Evolutionary conservation across 169 alveolate species (phyloP).

Genomic region (Pseudocohnilembus persalinus): DNA sequence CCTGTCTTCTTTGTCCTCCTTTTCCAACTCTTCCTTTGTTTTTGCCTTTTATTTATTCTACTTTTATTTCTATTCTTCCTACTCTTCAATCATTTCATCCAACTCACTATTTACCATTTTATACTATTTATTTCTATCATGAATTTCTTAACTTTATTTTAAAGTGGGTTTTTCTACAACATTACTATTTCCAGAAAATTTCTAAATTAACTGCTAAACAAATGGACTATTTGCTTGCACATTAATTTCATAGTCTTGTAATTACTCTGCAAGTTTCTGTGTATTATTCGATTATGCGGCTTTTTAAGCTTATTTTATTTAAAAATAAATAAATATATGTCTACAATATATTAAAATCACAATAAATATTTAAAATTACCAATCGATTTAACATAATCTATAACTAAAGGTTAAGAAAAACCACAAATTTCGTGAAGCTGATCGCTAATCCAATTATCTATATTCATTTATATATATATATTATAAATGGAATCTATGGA

Average conservation of each 20-base stretch:
- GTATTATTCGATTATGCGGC: not conserved
- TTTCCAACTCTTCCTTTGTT: conserved; percentile 20
- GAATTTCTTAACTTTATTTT: not conserved
- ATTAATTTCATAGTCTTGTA: not conserved
- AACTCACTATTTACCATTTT: not conserved
- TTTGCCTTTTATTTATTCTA: not conserved
- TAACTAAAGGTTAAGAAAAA: not conserved
- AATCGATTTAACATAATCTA: not conserved
- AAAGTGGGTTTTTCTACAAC: not conserved
- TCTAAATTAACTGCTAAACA: not conserved
- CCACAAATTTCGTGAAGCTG: not conserved
- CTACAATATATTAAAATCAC: not conserved
- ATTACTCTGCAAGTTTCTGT: not conserved
- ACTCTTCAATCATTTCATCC: not conserved
- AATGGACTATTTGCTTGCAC: not conserved
- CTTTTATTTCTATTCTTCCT: not conserved
- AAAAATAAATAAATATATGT: no score
- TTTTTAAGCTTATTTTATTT: not conserved
- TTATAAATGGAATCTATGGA: no score
- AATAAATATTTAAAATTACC: not conserved
- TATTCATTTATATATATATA: no score
- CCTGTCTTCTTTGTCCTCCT: conserved; percentile 51
- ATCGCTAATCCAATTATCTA: not conserved
- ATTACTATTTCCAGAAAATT: not conserved
- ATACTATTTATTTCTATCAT: not conserved